Evolutionary conservation across 164 flowering plant genomes (phyloP).

Genomic region (Chimonanthus praecox): DNA sequence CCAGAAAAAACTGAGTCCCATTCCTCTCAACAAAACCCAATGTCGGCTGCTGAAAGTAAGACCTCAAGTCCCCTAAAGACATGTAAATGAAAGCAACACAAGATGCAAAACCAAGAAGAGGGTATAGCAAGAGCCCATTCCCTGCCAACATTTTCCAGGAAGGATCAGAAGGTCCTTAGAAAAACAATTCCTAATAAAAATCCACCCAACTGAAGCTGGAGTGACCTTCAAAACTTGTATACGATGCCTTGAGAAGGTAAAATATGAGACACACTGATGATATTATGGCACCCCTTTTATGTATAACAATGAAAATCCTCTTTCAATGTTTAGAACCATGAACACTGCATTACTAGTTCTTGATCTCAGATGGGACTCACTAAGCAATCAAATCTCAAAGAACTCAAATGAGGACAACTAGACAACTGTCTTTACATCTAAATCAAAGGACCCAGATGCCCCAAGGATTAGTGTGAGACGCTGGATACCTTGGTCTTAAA

Average conservation of each 20-base stretch:
- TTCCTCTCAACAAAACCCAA: conserved; percentile 61
- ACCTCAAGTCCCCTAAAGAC: conserved; percentile 49
- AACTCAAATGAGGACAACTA: conserved; percentile 9
- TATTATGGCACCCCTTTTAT: conserved; percentile 11
- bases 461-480: neutral
- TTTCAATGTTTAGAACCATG: conserved; percentile 8
- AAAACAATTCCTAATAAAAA: neutral
- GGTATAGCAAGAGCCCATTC: conserved; percentile 49
- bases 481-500: too few relatives aligned
- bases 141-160: conserved; percentile 32
- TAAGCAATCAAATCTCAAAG: neutral
- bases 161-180: neutral
- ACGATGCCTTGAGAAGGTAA: neutral
- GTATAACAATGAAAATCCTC: conserved; percentile 6
- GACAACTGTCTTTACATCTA: neutral
- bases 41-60: conserved; percentile 23
- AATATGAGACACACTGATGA: conserved; percentile 4
- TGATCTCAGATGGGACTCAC: neutral
- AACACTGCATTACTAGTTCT: neutral
- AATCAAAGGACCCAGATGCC: conserved; percentile 1
- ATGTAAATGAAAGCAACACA: conserved; percentile 59
- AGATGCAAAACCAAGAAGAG: conserved; percentile 69
- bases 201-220: neutral
- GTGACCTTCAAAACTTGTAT: neutral
- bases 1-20: conserved; percentile 71